Evolutionary conservation across 495 filamentous ascomycete genomes (phyloP).

Genomic region (Oidiodendron maius): DNA sequence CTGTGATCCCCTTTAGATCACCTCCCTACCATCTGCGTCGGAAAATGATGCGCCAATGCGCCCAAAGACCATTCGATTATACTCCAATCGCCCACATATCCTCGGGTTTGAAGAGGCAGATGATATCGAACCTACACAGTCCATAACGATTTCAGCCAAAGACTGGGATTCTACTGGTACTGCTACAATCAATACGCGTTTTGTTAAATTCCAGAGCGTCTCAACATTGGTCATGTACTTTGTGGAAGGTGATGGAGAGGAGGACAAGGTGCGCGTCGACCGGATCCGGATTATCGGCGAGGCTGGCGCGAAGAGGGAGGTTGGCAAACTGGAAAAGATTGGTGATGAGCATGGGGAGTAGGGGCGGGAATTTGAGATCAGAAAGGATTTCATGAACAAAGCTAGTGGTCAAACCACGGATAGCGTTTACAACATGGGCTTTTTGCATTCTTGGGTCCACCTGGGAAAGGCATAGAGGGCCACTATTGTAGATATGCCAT

Average conservation of each 20-base stretch:
- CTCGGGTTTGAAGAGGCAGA: slow-evolving; percentile 95
- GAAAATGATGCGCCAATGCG: slow-evolving; percentile 69
- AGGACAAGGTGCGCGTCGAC: slow-evolving; percentile 84
- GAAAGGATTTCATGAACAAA: not conserved
- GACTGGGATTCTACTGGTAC: slow-evolving; percentile 94
- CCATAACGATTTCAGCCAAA: slow-evolving; percentile 58
- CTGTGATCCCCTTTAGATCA: slow-evolving; percentile 50
- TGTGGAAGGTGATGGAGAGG: slow-evolving; percentile 76
- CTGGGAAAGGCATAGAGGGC: not conserved
- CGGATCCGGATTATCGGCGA: slow-evolving; percentile 83
- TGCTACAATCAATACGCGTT: slow-evolving; percentile 74
- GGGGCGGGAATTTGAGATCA: not conserved
- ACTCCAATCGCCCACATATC: slow-evolving; percentile 78
- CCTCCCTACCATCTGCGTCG: slow-evolving; percentile 61
- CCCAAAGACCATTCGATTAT: slow-evolving; percentile 79
- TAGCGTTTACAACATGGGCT: not conserved
- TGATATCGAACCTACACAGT: slow-evolving; percentile 72
- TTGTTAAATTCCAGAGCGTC: slow-evolving; percentile 96
- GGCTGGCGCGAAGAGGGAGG: slow-evolving; percentile 83
- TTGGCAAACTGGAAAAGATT: slow-evolving; percentile 94
- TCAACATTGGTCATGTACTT: slow-evolving; percentile 83
- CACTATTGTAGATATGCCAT: no score
- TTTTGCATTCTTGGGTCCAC: not conserved
- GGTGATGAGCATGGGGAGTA: slow-evolving; percentile 66
- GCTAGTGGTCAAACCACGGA: not conserved